These are phyloP conservation scores for Penicillium taxi DNA, from an alignment of 495 filamentous ascomycete genomes.

Conservation along the genomic window DNA sequence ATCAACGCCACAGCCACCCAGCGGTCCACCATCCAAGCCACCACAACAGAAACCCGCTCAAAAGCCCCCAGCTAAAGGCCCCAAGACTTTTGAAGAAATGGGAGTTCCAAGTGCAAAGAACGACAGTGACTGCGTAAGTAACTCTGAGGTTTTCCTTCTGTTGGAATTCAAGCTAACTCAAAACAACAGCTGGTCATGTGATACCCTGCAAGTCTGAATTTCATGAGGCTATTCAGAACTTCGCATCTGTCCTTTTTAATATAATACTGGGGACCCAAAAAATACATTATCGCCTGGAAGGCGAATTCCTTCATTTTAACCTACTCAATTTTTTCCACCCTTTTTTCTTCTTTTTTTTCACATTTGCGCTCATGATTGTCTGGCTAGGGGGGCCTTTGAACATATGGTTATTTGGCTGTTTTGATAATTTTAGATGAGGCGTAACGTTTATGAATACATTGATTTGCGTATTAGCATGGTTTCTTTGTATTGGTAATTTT, in stretches of 20 bases:
- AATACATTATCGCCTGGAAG: conserved; percentile 7
- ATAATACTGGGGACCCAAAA: conserved; percentile 15
- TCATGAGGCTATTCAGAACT: conserved; percentile 7
- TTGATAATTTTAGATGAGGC: conserved; percentile 11
- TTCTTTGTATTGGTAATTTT: no score
- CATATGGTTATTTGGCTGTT: conserved; percentile 17
- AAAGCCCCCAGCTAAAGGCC: conserved; percentile 64
- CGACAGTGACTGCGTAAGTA: conserved; percentile 85
- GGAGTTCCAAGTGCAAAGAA: conserved; percentile 74
- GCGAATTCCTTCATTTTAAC: conserved; percentile 5
- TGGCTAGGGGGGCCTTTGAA: conserved; percentile 15
- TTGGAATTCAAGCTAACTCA: conserved; percentile 19
- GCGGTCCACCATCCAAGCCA: conserved; percentile 24
- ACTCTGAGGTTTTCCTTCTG: conserved; percentile 2
- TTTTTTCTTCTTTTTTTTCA: conserved; percentile 14
- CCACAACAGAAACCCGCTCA: conserved; percentile 19
- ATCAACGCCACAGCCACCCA: conserved; percentile 25
- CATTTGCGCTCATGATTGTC: conserved; percentile 19
- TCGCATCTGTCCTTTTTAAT: conserved; percentile 6
- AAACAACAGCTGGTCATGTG: conserved; percentile 51
- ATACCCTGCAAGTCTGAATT: conserved; percentile 42
- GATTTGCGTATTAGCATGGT: neutral
- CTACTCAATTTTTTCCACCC: neutral
- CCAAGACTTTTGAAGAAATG: conserved; percentile 98
- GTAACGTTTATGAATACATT: conserved; percentile 8